These are phyloP conservation scores for Plectosphaerella sp. DNA, from an alignment of 2,329 filamentous ascomycete species.

Conservation along the genomic window DNA sequence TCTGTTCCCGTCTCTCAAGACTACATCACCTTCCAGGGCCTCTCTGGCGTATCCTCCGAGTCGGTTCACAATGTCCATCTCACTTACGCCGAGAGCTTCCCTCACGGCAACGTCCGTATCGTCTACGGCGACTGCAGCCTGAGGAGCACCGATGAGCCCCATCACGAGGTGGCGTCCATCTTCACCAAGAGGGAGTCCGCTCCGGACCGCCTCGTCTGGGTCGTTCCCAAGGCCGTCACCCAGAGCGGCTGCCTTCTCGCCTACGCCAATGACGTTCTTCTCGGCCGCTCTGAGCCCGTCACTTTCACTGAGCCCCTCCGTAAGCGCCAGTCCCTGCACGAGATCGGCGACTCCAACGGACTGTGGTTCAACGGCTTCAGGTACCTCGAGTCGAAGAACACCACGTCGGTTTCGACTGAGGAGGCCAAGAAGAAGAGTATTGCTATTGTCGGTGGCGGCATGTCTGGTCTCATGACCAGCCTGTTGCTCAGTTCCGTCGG, in stretches of 20 bases:
- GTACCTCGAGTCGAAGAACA: constrained; percentile 41
- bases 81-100: constrained; percentile 8
- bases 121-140: constrained; percentile 15
- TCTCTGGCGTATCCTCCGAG: neutral
- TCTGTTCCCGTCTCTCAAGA: constrained; percentile 1
- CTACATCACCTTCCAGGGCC: constrained; percentile 3
- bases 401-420: constrained; percentile 42
- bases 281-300: constrained; percentile 1
- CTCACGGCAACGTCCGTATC: constrained; percentile 10
- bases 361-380: constrained; percentile 8
- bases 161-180: constrained; percentile 12
- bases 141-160: constrained; percentile 9
- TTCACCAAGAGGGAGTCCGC: constrained; percentile 4
- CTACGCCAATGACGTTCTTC: neutral
- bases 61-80: constrained; percentile 15
- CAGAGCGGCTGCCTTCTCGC: neutral
- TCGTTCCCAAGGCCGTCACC: constrained; percentile 11
- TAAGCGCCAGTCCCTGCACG: constrained; percentile 2
- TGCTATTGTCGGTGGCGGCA: constrained; percentile 57
- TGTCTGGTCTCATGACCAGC: constrained; percentile 54
- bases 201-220: constrained; percentile 16
- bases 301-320: neutral
- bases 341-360: constrained; percentile 10
- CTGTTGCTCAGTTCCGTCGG: constrained; percentile 42
- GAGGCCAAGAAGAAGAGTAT: constrained; percentile 50